Evolutionary conservation across 495 filamentous ascomycete genomes (phyloP), one percentile per base, ranked within the genome.

Genomic region (Penicillium nucicola): DNA sequence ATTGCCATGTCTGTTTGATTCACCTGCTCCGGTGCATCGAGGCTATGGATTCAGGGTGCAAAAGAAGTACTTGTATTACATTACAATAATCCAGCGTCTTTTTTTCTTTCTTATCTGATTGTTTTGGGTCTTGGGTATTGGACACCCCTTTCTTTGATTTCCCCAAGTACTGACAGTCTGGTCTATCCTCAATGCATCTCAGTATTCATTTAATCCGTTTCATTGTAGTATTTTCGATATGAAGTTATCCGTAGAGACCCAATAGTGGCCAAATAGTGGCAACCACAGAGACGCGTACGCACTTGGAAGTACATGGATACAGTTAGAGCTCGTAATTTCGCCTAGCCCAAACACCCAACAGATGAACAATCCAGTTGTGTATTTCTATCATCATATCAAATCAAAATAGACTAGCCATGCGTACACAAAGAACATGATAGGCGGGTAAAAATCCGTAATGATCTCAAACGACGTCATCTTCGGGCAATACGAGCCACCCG

Each of bases 41-140:
- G 57, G 60, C 51, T 58, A 62, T 43, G 61, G 61, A 55, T 58
- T 45, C 52, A 61, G 57, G 58, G 58, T 62, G 65, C 60, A 62
- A 61, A 61, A 56, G 52, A 62, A 53, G 50, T 64, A 52, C 58
- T 62, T 55, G 58, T 62, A 60, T 59, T 64, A 61, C 55, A 47
- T 57, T 62, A 61, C 55, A 64, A 66, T 66, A 65, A 65, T 64
- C 55, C 57, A 66, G 60, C 57, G 56, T 61, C 47, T 49, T 43
- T 48, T 48, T 33, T 42, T 54, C n/a, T 56, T 42, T 45, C 31
- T 56, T 43, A 45, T 54, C 9, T 53, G 39, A 28, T 43, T 45
- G 25, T 43, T 33, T 48, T 45, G 18, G 50, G 40, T 51, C 50
- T 49, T 48, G 41, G 45, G 48, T 45, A 53, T 32, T 38, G 44